These are phyloP conservation scores for Eremomyces bilateralis DNA, from an alignment of 495 filamentous ascomycete species.

Conservation along the genomic window DNA sequence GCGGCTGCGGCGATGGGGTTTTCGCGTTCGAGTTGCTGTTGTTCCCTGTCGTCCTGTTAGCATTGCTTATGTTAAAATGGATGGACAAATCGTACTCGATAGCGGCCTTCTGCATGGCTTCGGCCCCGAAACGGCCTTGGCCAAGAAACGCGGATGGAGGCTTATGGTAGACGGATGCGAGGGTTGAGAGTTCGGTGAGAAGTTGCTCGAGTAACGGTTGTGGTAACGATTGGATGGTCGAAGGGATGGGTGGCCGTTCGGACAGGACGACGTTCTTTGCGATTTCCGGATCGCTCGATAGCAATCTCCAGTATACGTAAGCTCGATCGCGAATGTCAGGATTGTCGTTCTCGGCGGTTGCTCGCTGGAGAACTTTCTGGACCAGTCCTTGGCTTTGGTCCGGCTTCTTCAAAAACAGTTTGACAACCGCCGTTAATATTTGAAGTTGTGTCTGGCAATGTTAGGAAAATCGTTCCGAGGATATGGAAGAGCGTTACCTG, in stretches of 20 bases:
- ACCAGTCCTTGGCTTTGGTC: slow-evolving; percentile 72
- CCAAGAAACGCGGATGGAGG: slow-evolving; percentile 91
- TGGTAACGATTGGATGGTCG: slow-evolving; percentile 77
- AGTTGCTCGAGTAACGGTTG: slow-evolving; percentile 66
- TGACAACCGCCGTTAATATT: slow-evolving; percentile 89
- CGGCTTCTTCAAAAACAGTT: slow-evolving; percentile 90
- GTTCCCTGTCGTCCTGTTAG: slow-evolving; percentile 30
- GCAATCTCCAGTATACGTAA: slow-evolving; percentile 92
- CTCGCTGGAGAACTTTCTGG: slow-evolving; percentile 76
- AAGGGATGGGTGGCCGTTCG: slow-evolving; percentile 80
- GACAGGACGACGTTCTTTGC: slow-evolving; percentile 86
- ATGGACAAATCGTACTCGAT: slow-evolving; percentile 41
- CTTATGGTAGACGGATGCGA: slow-evolving; percentile 98
- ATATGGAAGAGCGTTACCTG: slow-evolving; percentile 29
- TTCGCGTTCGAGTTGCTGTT: slow-evolving; percentile 73
- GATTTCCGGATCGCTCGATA: slow-evolving; percentile 79
- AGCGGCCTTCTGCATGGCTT: slow-evolving; percentile 83
- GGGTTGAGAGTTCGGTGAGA: slow-evolving; percentile 74
- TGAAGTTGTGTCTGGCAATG: slow-evolving; percentile 60
- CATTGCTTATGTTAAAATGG: slow-evolving; percentile 6
- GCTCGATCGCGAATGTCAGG: slow-evolving; percentile 91
- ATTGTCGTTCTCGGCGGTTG: slow-evolving; percentile 89
- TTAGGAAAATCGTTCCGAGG: slow-evolving; percentile 7
- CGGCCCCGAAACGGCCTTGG: slow-evolving; percentile 79
- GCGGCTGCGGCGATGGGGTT: slow-evolving; percentile 79